Base-by-base conservation (phyloP, 495 filamentous ascomycete species). In the Lasiosphaeris hirsuta region DNA sequence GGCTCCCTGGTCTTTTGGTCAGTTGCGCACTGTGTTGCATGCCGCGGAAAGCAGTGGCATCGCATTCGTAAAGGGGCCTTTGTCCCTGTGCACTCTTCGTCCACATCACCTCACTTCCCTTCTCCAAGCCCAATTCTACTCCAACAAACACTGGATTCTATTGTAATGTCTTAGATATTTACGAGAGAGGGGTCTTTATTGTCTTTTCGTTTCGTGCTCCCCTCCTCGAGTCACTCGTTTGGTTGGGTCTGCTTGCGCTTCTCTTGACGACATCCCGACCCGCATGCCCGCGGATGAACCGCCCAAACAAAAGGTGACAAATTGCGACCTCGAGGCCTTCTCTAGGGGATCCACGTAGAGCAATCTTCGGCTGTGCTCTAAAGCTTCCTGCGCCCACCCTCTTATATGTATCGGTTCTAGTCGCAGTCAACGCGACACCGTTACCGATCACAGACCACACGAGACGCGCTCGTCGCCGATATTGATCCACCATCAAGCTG, bases 401-500 rank as follows among this genome's bases (percentile, higher is more conserved):
- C 23, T 30, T 30, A 30, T 5, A 5, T 5, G 5, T 30, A 2
- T 30, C 23, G 23, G 5, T 30, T 30, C 2, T 30, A 5, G 23
- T 30, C 23, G 23, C 23, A 30, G 23, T 2, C 23, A 30, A 30
- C 23, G 2, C 23, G 23, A 30, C 23, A 30, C 23, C 5, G 5
- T 30, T 30, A 2, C 5, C 23, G 19, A 47, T 4, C 35, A 36
- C 3, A 11, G 19, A 47, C 7, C 35, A 36, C 3, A 11, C 34
- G n/a, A 42, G 35, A 42, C 37, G 18, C 33, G 7, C 19, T 13
- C 51, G 38, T 54, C 46, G 13, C 39, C 23, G 38, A 37, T 18
- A 19, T 37, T 4, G 13, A 51, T 30, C 23, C 33, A 49, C 59
- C 54, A 56, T 55, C 68, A 71, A 64, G 56, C 68, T 71, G 69